Conservation (phyloP, 1,139 yeast genomes). For the Debaryomyces nepalensis region DNA sequence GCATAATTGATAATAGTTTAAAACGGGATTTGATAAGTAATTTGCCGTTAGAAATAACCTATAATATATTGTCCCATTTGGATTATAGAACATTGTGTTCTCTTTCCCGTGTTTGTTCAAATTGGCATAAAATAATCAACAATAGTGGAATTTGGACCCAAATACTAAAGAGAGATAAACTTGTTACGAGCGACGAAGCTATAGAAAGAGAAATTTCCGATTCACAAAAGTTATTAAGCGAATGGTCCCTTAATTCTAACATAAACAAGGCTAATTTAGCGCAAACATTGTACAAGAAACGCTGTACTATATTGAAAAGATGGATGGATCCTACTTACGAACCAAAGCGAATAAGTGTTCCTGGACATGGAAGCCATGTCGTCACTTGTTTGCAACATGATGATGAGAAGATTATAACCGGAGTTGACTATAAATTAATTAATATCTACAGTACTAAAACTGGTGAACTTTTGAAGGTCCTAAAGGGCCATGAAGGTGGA, state of each 20-base stretch:
- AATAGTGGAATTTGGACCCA: slow-evolving; percentile 65
- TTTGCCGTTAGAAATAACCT: slow-evolving; percentile 79
- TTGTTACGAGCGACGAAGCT: slow-evolving; percentile 43
- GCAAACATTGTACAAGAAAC: slow-evolving; percentile 67
- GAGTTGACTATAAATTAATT: slow-evolving; percentile 86
- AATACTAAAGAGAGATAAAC: slow-evolving; percentile 57
- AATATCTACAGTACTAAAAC: slow-evolving; percentile 79
- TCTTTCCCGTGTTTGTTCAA: slow-evolving; percentile 66
- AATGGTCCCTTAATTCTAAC: slow-evolving; percentile 33
- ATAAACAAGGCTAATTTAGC: slow-evolving; percentile 33
- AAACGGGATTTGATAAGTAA: slow-evolving; percentile 72
- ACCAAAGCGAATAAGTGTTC: slow-evolving; percentile 72
- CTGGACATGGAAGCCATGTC: slow-evolving; percentile 74
- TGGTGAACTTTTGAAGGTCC: slow-evolving; percentile 68
- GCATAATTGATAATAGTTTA: slow-evolving; percentile 61
- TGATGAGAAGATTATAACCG: slow-evolving; percentile 87
- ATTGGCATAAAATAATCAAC: slow-evolving; percentile 70
- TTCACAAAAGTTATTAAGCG: slow-evolving; percentile 33
- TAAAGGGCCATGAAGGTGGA: slow-evolving; percentile 94
- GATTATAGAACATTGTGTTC: slow-evolving; percentile 67
- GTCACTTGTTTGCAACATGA: slow-evolving; percentile 95
- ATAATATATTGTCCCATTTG: slow-evolving; percentile 66
- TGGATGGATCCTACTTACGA: slow-evolving; percentile 82
- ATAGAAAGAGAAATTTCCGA: slow-evolving; percentile 40
- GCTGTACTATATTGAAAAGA: slow-evolving; percentile 65